A percentile compares a stretch with the other conserved stretches of the same genome.
phyloP scores from a whole-genome alignment of 805 yeast genomes.

The Teunomyces atbi region DNA sequence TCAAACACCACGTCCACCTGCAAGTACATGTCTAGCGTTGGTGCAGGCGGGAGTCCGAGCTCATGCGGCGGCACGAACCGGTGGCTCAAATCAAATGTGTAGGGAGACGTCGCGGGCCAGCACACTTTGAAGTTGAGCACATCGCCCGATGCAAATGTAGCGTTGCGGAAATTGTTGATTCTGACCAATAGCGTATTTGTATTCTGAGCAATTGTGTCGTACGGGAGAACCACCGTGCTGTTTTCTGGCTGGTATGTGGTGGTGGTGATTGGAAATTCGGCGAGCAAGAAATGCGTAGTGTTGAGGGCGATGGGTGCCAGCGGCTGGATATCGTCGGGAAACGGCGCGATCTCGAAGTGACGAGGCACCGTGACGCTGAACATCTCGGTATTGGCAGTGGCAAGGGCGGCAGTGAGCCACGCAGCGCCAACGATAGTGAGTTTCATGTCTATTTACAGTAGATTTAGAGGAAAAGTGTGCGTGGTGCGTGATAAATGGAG shows the following conservation, averaged over 20 bases:
- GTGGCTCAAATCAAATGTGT: constrained; percentile 22
- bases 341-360: constrained; percentile 32
- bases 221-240: not conserved
- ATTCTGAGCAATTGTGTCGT: constrained; percentile 9
- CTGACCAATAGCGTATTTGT: constrained; percentile 22
- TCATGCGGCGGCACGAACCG: constrained; percentile 18
- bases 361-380: constrained; percentile 30
- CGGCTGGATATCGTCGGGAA: constrained; percentile 11
- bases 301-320: constrained; percentile 21
- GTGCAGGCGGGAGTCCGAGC: not conserved
- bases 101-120: constrained; percentile 37
- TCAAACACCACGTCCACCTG: constrained; percentile 20
- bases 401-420: not conserved
- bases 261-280: constrained; percentile 25
- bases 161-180: constrained; percentile 33
- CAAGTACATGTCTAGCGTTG: constrained; percentile 15
- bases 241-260: constrained; percentile 6
- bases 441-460: not conserved
- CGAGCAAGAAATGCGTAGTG: constrained; percentile 19
- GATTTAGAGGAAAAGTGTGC: too few species aligned
- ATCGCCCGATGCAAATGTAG: constrained; percentile 24
- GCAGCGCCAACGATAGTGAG: not conserved
- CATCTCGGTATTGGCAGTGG: constrained; percentile 39
- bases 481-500: not conserved
- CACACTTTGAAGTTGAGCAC: constrained; percentile 29